phyloP scores from a whole-genome alignment of 352 stramenopile genomes.

The Phytophthora multivora region DNA sequence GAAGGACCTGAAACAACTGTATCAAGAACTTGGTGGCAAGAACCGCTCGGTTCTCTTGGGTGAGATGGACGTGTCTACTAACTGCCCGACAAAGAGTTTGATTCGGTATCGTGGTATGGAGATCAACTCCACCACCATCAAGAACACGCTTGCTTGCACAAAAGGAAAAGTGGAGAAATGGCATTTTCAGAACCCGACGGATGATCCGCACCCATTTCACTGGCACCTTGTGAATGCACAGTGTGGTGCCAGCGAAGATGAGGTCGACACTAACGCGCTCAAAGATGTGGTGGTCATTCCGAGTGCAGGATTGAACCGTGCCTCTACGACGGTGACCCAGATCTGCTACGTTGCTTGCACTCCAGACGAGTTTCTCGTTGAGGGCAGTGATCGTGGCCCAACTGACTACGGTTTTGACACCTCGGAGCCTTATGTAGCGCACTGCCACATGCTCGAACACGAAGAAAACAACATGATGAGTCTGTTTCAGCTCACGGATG shows the following conservation, averaged over 20 bases:
- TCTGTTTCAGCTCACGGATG: conserved; percentile 63
- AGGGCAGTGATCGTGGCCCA: conserved; percentile 49
- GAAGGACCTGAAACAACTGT: conserved; percentile 63
- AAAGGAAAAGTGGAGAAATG: conserved; percentile 80
- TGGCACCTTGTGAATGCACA: conserved; percentile 81
- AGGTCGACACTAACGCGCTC: conserved; percentile 64
- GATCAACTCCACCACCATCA: conserved; percentile 59
- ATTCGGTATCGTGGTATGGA: conserved; percentile 57
- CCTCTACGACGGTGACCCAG: conserved; percentile 52
- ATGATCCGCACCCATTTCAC: conserved; percentile 78
- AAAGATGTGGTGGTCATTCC: conserved; percentile 83
- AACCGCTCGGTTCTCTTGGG: conserved; percentile 56
- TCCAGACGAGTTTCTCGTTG: conserved; percentile 66
- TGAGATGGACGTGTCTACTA: conserved; percentile 52
- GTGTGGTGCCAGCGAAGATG: conserved; percentile 67
- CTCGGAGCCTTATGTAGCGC: conserved; percentile 70
- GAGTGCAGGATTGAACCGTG: conserved; percentile 46
- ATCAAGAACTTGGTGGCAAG: conserved; percentile 48
- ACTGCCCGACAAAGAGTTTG: conserved; percentile 49
- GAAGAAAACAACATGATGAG: conserved; percentile 82
- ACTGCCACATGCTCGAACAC: conserved; percentile 82
- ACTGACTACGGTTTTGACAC: conserved; percentile 77
- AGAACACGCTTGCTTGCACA: conserved; percentile 57
- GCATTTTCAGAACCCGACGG: conserved; percentile 80
- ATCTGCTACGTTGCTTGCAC: conserved; percentile 81